Percentiles rank a stretch among this genome's conserved stretches.
Conservation (phyloP, 2,329 filamentous ascomycete genomes). For the Aspergillus versicolor region DNA sequence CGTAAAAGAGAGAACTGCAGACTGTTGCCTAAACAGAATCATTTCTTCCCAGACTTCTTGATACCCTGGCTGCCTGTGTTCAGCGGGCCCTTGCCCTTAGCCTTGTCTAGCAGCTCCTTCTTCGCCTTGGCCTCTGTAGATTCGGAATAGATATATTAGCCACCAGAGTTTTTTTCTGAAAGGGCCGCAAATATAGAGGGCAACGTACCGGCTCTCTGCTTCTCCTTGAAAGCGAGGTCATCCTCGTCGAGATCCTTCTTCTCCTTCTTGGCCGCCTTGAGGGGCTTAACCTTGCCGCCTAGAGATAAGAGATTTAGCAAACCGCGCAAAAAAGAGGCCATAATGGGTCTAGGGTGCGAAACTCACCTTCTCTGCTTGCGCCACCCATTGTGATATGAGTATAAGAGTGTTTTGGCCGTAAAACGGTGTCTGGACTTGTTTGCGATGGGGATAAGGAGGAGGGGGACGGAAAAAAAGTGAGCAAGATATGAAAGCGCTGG, state of each 20-base stretch:
- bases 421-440: not conserved
- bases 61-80: constrained; percentile 84
- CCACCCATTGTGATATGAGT: constrained; percentile 60
- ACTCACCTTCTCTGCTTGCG: constrained; percentile 60
- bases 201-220: constrained; percentile 76
- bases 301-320: constrained; percentile 14
- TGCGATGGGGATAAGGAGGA: constrained; percentile 8
- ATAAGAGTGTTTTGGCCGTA: constrained; percentile 3
- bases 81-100: constrained; percentile 83
- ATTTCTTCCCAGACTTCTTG: constrained; percentile 99
- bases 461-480: constrained; percentile 6
- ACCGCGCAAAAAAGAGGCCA: not conserved
- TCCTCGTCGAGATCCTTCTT: constrained; percentile 83
- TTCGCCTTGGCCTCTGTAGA: constrained; percentile 73
- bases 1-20: constrained; percentile 13
- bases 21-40: constrained; percentile 29
- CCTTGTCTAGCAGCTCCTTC: constrained; percentile 79
- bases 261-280: constrained; percentile 87
- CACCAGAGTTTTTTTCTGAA: not conserved
- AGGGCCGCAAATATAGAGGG: not conserved
- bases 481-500: constrained; percentile 7
- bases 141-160: constrained; percentile 1
- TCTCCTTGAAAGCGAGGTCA: constrained; percentile 77
- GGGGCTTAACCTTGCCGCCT: constrained; percentile 81
- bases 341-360: too few relatives aligned